These are phyloP conservation scores for Plasmodium billcollinsi DNA, from an alignment of 169 alveolate genomes.

Conservation along the genomic window DNA sequence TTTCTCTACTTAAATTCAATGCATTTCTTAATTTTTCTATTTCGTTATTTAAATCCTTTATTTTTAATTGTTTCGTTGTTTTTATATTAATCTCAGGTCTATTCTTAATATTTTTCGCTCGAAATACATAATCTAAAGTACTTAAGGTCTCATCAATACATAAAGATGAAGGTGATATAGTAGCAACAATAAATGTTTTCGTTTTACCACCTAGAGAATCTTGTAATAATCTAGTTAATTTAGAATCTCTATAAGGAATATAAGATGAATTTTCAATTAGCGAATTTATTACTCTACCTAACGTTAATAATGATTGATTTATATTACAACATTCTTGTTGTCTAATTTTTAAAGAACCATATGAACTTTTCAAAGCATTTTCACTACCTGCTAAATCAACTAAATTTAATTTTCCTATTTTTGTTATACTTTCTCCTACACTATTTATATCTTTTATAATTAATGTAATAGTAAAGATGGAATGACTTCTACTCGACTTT, in stretches of 20 bases:
- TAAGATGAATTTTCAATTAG: conserved; percentile 91
- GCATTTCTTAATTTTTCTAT: conserved; percentile 81
- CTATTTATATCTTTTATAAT: conserved; percentile 89
- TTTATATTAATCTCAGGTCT: conserved; percentile 91
- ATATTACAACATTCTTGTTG: conserved; percentile 94
- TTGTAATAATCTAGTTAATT: conserved; percentile 94
- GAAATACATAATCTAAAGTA: conserved; percentile 92
- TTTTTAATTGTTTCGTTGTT: conserved; percentile 92
- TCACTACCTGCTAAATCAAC: conserved; percentile 98
- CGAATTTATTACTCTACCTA: conserved; percentile 95
- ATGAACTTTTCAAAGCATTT: conserved; percentile 88
- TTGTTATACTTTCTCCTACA: conserved; percentile 91
- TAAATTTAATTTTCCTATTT: conserved; percentile 91
- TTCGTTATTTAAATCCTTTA: conserved; percentile 83
- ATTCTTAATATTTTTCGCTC: conserved; percentile 94
- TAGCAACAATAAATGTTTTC: conserved; percentile 95
- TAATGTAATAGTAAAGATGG: conserved; percentile 90
- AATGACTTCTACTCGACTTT: conserved; percentile 92
- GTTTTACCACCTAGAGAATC: conserved; percentile 97
- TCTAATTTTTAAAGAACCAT: conserved; percentile 91
- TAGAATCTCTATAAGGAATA: conserved; percentile 97
- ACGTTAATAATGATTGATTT: conserved; percentile 90
- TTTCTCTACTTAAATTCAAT: conserved; percentile 79
- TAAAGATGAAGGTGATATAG: conserved; percentile 93
- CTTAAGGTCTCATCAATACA: conserved; percentile 93